Evolutionary conservation across 2,329 filamentous ascomycete species (phyloP).

Genomic region (Fusarium napiforme): DNA sequence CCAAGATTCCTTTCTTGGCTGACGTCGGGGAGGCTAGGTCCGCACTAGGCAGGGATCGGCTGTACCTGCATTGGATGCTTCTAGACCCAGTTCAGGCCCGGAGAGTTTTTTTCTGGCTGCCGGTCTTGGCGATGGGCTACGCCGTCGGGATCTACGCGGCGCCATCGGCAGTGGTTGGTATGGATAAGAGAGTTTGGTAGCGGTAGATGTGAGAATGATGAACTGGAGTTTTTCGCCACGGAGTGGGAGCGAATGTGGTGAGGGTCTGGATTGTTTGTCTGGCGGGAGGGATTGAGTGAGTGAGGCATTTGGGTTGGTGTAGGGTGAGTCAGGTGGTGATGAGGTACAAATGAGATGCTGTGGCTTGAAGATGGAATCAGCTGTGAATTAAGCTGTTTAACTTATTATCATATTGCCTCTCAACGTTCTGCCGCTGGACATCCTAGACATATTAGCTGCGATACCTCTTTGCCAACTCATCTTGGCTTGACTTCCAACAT

Average conservation of each 20-base stretch:
- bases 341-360: too few relatives aligned
- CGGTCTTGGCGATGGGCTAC: constrained; percentile 9
- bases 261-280: neutral
- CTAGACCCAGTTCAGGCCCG: neutral
- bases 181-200: neutral
- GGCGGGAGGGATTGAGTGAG: neutral
- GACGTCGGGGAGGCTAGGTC: neutral
- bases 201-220: neutral
- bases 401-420: too few relatives aligned
- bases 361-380: too few relatives aligned
- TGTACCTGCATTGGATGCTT: constrained; percentile 15
- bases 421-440: too few relatives aligned
- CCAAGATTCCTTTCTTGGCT: constrained; percentile 20
- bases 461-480: too few relatives aligned
- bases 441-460: accelerated
- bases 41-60: neutral
- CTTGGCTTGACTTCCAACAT: too few relatives aligned
- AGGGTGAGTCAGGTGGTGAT: neutral
- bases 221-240: neutral
- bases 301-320: neutral
- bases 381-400: too few relatives aligned
- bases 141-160: neutral
- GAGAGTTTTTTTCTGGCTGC: neutral
- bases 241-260: neutral
- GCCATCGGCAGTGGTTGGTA: neutral